phyloP scores from a whole-genome alignment of 2,329 filamentous ascomycete species.

The Epichloe sp. region DNA sequence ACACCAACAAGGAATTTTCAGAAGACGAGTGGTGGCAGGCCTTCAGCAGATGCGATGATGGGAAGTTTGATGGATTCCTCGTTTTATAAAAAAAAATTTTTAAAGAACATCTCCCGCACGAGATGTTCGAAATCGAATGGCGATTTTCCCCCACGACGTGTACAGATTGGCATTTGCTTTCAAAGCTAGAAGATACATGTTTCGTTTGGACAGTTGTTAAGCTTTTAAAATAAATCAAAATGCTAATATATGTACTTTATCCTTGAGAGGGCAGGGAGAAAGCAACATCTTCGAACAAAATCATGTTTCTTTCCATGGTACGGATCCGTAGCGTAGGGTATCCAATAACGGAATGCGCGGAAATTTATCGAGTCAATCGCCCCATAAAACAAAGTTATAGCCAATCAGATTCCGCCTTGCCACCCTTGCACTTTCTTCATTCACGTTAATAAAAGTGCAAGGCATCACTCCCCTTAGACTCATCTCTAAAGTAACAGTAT shows the following conservation, averaged over 20 bases:
- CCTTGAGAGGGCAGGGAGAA: no score
- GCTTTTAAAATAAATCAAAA: no score
- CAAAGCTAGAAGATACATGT: no score
- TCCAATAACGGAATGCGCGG: no score
- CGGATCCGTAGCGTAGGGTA: no score
- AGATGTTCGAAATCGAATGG: not conserved
- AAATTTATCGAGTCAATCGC: no score
- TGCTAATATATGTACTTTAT: no score
- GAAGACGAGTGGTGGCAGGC: not conserved
- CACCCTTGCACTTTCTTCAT: not conserved
- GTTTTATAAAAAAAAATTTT: not conserved
- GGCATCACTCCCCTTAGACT: not conserved
- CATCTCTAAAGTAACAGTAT: not conserved
- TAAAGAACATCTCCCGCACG: not conserved
- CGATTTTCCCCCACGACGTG: not conserved
- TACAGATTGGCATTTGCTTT: not conserved
- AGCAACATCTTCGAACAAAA: no score
- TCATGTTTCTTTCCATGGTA: no score
- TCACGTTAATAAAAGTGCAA: not conserved
- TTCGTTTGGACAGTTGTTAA: no score
- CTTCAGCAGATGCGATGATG: not conserved
- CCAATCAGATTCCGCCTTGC: slow-evolving; percentile 1
- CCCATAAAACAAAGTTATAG: not conserved
- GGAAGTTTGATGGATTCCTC: not conserved
- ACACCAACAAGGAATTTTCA: not conserved